phyloP scores from a whole-genome alignment of 2,329 filamentous ascomycete genomes.

The Zarea fungicola region DNA sequence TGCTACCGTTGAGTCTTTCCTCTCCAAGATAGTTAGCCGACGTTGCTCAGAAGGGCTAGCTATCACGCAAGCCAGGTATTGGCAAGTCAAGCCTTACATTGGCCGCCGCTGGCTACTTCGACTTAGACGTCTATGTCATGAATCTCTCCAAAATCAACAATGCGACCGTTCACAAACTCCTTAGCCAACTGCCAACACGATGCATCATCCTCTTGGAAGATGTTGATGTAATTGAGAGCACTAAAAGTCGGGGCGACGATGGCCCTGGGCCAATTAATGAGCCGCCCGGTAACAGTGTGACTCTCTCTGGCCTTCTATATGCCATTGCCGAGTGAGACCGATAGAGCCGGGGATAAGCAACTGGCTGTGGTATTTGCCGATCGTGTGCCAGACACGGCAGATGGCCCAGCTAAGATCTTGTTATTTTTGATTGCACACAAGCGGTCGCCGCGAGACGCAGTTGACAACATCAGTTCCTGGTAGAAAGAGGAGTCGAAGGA shows the following conservation, averaged over 20 bases:
- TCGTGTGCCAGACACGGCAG: no score
- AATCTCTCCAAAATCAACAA: slow-evolving; percentile 47
- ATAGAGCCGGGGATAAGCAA: no score
- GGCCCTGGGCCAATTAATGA: no score
- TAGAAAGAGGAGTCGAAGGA: not conserved
- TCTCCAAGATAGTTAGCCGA: no score
- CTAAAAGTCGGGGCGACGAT: no score
- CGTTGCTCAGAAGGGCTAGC: no score
- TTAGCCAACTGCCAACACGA: slow-evolving; percentile 44
- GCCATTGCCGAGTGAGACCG: no score
- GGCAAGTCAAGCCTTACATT: slow-evolving; percentile 54
- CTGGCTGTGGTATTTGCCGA: no score
- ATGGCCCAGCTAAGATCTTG: not conserved
- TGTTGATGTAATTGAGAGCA: slow-evolving; percentile 43
- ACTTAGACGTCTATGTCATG: slow-evolving; percentile 45
- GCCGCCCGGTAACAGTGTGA: no score
- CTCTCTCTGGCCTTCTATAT: no score
- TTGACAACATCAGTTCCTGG: not conserved
- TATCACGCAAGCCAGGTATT: slow-evolving; percentile 57
- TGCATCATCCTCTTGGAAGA: slow-evolving; percentile 53
- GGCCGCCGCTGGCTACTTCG: slow-evolving; percentile 47
- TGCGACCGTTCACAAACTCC: slow-evolving; percentile 44
- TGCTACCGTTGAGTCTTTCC: no score
- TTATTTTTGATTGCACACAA: slow-evolving; percentile 2
- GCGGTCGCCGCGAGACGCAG: slow-evolving; percentile 4